A percentile compares a stretch with the other conserved stretches of the same genome.
These are phyloP conservation scores for Atkinsonella hypoxylon DNA, from an alignment of 2,329 filamentous ascomycete genomes.

Conservation along the genomic window DNA sequence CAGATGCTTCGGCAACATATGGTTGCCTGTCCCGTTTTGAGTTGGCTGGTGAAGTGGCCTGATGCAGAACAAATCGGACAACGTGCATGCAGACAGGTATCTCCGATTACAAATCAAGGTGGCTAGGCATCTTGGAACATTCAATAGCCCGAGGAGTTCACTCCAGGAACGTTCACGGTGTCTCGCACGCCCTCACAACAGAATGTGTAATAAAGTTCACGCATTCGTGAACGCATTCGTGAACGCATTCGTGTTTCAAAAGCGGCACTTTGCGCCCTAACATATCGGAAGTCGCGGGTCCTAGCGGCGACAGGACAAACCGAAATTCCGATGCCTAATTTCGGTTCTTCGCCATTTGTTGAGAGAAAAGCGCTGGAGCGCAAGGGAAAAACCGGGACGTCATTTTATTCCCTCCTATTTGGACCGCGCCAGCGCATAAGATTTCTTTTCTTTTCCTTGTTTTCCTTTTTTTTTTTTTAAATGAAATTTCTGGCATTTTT, in stretches of 20 bases:
- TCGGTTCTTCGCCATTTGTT: not conserved
- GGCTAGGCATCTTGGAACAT: too few relatives aligned
- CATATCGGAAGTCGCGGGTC: not conserved
- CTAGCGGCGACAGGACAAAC: slow-evolving; percentile 1
- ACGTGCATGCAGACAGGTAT: too few relatives aligned
- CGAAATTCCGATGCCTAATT: not conserved
- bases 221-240: not conserved
- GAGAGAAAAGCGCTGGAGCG: not conserved
- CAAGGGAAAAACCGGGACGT: not conserved
- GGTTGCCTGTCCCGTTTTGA: too few relatives aligned
- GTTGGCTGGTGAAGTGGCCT: not conserved
- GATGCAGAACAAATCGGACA: too few relatives aligned
- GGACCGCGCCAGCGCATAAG: not conserved
- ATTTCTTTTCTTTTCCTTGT: not conserved
- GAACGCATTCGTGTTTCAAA: not conserved
- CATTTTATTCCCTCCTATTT: too few relatives aligned
- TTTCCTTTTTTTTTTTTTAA: not conserved
- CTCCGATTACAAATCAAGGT: not conserved
- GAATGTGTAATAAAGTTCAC: too few relatives aligned
- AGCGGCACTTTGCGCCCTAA: not conserved
- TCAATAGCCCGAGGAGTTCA: too few relatives aligned
- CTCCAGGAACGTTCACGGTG: too few relatives aligned
- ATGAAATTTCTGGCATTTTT: not conserved
- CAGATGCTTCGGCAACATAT: too few relatives aligned
- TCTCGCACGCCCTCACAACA: too few relatives aligned